Base-by-base conservation (phyloP, 345 rosid genomes). In the Cardamine chenopodiifolia region DNA sequence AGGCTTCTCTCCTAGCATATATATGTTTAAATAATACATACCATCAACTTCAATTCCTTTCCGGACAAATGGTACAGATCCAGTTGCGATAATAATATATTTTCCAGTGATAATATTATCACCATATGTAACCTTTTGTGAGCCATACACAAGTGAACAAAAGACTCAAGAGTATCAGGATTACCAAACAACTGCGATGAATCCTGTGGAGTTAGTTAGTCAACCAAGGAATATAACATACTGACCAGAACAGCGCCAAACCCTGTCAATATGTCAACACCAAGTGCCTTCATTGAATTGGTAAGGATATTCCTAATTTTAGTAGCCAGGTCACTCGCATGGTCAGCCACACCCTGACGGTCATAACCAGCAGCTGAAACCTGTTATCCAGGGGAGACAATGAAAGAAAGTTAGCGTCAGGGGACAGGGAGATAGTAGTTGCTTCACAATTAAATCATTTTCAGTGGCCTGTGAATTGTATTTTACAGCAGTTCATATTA, bases 11-110 rank as follows among this genome's bases (percentile, higher is more conserved):
- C 4, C 18, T 39, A 8, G 6, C 40, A 62, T 19, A 15, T 60
- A 19, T 4, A 28, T 12, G 4, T 9, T 50, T 6, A 29, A 59
- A 74, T 57, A 55, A 29, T 22, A 52, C 49, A 75, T 88, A 96
- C 99, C 99, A 80, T 96, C 99, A 80, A 96, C 89, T 89, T 96
- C 97, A 71, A 96, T 96, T 78, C 98, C 99, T 80, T 90, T 90
- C 19, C 97, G 99, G 22, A 96, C 98, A 79, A 96, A 92, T 12
- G 98, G 97, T 29, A 96, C 92, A 29, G 99, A 92, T 71, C 99
- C 99, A 70, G 99, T 96, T 48, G 98, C 99, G 32, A 92, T 86
- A 72, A 96, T 89, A 54, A 96, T 90, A 72, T 92, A 68, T 82
- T 84, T 90, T 7, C 91, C 96, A 7, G 97, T 89, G 71, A 90